Evolutionary conservation across 2,329 filamentous ascomycete species (phyloP).

Genomic region (Plenodomus biglobosus): DNA sequence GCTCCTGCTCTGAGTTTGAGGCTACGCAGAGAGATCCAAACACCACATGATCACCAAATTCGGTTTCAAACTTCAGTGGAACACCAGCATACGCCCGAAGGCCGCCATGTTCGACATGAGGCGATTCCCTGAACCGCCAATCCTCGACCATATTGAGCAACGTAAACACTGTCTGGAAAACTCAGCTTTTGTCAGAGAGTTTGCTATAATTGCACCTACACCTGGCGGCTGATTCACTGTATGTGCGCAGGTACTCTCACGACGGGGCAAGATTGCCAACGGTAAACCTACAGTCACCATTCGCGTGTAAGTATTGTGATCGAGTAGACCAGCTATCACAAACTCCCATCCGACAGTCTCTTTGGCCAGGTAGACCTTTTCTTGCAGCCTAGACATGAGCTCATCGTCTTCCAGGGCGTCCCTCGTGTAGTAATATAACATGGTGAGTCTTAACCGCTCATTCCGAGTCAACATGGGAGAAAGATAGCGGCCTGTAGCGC

Average conservation of each 20-base stretch:
- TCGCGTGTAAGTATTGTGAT: conserved; percentile 49
- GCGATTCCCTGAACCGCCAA: conserved; percentile 49
- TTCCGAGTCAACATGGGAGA: conserved; percentile 42
- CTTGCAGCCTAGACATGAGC: conserved; percentile 47
- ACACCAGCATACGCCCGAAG: conserved; percentile 49
- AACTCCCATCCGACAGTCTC: conserved; percentile 52
- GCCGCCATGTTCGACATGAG: conserved; percentile 47
- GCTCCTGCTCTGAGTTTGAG: conserved; percentile 39
- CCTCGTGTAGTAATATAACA: conserved; percentile 51
- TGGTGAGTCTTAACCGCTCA: conserved; percentile 43
- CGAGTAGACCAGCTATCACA: conserved; percentile 50
- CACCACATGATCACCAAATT: conserved; percentile 45
- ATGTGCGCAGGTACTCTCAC: conserved; percentile 51
- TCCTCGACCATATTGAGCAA: conserved; percentile 48
- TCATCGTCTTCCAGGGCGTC: conserved; percentile 46
- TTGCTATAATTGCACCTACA: conserved; percentile 18
- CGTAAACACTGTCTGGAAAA: conserved; percentile 42
- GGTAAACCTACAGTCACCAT: conserved; percentile 48
- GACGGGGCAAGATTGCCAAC: conserved; percentile 48
- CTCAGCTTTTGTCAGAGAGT: conserved; percentile 6
- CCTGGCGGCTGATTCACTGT: conserved; percentile 44
- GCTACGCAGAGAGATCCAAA: conserved; percentile 51
- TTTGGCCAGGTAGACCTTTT: conserved; percentile 47
- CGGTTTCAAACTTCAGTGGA: conserved; percentile 45
- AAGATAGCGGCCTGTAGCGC: conserved; percentile 34